These are phyloP conservation scores for Alternaria solani DNA, from an alignment of 2,329 filamentous ascomycete genomes.

Conservation along the genomic window DNA sequence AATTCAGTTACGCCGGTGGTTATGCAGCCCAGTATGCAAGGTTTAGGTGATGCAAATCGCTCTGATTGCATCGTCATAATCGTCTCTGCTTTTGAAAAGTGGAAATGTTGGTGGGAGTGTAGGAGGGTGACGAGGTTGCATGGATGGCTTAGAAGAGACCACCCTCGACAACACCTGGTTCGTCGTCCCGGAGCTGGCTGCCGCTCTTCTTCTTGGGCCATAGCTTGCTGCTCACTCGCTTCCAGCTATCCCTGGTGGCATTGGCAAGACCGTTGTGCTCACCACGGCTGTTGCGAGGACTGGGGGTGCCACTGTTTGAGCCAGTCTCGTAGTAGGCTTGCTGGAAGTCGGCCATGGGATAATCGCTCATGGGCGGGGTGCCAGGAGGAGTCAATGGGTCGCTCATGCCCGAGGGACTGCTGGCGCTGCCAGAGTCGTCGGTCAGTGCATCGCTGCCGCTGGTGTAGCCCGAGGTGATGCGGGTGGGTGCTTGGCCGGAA, in stretches of 20 bases:
- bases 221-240: conserved; percentile 53
- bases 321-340: conserved; percentile 47
- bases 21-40: conserved; percentile 48
- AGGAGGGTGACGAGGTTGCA: neutral
- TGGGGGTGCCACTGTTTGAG: conserved; percentile 46
- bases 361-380: conserved; percentile 70
- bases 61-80: conserved; percentile 46
- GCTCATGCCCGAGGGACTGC: conserved; percentile 56
- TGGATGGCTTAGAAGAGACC: conserved; percentile 39
- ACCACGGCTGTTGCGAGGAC: conserved; percentile 48
- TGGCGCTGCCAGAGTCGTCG: conserved; percentile 70
- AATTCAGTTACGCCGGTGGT: conserved; percentile 40
- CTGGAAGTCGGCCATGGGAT: conserved; percentile 56
- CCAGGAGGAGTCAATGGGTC: conserved; percentile 80
- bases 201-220: conserved; percentile 52
- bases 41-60: conserved; percentile 40
- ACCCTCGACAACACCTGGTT: conserved; percentile 47
- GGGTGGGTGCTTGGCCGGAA: conserved; percentile 37
- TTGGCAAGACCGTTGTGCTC: conserved; percentile 49
- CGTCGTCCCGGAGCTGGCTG: conserved; percentile 47
- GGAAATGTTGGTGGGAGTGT: conserved; percentile 9
- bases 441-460: conserved; percentile 57
- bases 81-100: conserved; percentile 30
- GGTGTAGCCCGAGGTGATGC: conserved; percentile 48
- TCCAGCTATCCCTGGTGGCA: conserved; percentile 51